Conservation (phyloP, 2,329 filamentous ascomycete genomes). For the Microdochium bolleyi region DNA sequence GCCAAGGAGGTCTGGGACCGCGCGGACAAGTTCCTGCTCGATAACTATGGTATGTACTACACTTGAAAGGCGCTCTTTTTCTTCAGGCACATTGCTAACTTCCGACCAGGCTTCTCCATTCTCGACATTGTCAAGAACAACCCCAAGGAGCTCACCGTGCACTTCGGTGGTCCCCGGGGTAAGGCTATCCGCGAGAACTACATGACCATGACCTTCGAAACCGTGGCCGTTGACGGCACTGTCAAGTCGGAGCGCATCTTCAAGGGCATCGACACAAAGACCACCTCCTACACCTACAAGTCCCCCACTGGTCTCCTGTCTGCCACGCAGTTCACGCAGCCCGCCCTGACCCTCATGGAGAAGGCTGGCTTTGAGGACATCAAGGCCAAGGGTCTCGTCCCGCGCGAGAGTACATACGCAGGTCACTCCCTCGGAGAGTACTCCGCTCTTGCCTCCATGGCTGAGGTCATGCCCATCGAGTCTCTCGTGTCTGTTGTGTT, state of each 20-base stretch:
- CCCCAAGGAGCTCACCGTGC: constrained; percentile 95
- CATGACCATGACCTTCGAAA: constrained; percentile 99
- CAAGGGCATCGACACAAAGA: constrained; percentile 91
- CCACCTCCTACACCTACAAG: constrained; percentile 92
- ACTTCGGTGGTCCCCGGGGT: constrained; percentile 93
- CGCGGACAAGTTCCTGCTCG: constrained; percentile 95
- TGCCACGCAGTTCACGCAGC: constrained; percentile 97
- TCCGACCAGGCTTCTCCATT: constrained; percentile 73
- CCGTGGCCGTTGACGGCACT: constrained; percentile 81
- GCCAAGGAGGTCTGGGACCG: constrained; percentile 97
- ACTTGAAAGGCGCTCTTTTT: neutral
- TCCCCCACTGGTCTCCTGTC: constrained; percentile 92
- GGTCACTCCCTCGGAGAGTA: constrained; percentile 98
- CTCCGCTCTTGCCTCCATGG: constrained; percentile 88
- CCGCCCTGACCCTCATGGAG: constrained; percentile 96
- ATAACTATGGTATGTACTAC: constrained; percentile 77
- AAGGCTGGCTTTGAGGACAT: constrained; percentile 99
- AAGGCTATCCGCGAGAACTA: constrained; percentile 98
- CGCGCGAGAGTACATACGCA: constrained; percentile 93
- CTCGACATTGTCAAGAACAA: constrained; percentile 99
- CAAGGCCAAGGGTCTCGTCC: constrained; percentile 92
- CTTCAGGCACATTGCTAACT: constrained; percentile 3
- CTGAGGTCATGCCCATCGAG: constrained; percentile 99
- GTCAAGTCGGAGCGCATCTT: constrained; percentile 99
- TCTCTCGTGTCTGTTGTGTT: constrained; percentile 97